Conservation (phyloP, 352 stramenopile species). For the Globisporangium solare region DNA sequence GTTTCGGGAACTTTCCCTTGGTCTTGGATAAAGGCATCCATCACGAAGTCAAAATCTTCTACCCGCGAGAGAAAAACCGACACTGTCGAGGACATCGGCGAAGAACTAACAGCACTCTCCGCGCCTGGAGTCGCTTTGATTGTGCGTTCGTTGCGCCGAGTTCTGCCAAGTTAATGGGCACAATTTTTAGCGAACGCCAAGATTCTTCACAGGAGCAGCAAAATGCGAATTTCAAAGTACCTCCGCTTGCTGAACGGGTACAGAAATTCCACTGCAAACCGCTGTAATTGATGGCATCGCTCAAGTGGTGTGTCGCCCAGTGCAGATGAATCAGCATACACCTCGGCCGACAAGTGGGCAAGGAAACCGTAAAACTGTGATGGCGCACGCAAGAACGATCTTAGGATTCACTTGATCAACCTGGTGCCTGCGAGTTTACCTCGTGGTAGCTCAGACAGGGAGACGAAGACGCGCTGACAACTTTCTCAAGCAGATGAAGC, state of each 20-base stretch:
- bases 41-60: constrained; percentile 4
- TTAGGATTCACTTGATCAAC: neutral
- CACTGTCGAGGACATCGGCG: neutral
- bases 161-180: neutral
- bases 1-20: neutral
- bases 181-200: neutral
- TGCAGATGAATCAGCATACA: neutral
- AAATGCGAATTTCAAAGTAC: neutral
- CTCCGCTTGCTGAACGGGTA: constrained; percentile 10
- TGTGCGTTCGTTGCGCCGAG: neutral
- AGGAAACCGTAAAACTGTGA: constrained; percentile 6
- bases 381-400: neutral
- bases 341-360: neutral
- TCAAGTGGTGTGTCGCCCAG: neutral
- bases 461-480: constrained; percentile 1
- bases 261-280: constrained; percentile 6
- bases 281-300: neutral
- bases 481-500: constrained; percentile 2
- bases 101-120: neutral
- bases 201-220: neutral
- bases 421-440: neutral
- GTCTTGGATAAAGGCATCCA: neutral
- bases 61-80: constrained; percentile 1
- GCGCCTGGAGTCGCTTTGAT: neutral
- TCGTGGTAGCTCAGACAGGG: constrained; percentile 4